Conservation (phyloP, 2,329 filamentous ascomycete species). For the Colletotrichum brevisporum region DNA sequence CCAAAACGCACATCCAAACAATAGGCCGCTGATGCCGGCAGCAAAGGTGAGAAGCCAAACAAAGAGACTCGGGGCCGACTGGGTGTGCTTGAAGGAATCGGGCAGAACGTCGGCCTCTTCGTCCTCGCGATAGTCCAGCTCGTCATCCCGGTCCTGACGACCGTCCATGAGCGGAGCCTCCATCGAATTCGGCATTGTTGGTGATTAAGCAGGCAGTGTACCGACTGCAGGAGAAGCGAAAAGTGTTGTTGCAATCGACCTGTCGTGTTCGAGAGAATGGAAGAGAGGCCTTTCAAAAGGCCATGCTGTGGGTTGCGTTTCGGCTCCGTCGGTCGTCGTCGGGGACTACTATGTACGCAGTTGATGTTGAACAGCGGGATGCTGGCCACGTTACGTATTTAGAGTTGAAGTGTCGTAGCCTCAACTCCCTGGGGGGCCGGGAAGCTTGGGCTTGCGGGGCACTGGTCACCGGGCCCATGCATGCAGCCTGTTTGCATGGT, state of each 20-base stretch:
- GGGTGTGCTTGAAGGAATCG: slow-evolving; percentile 37
- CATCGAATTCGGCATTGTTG: slow-evolving; percentile 39
- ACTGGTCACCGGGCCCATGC: slow-evolving; percentile 34
- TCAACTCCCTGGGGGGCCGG: slow-evolving; percentile 26
- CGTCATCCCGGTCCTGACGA: slow-evolving; percentile 48
- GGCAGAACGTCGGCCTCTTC: slow-evolving; percentile 45
- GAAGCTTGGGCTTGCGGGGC: slow-evolving; percentile 37
- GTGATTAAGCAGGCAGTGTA: background rate
- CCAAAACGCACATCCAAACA: slow-evolving; percentile 74
- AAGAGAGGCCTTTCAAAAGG: slow-evolving; percentile 28
- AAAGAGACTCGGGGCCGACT: slow-evolving; percentile 61
- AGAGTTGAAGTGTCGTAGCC: slow-evolving; percentile 37
- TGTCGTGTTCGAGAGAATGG: slow-evolving; percentile 18
- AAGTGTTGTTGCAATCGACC: slow-evolving; percentile 5
- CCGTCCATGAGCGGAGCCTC: slow-evolving; percentile 39
- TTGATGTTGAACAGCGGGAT: slow-evolving; percentile 27
- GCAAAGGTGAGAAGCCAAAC: slow-evolving; percentile 74
- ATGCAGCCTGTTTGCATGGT: slow-evolving; percentile 5
- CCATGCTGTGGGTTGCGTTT: slow-evolving; percentile 31
- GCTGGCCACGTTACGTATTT: slow-evolving; percentile 39
- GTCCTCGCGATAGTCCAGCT: slow-evolving; percentile 43
- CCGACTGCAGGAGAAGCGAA: background rate
- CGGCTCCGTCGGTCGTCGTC: slow-evolving; percentile 35
- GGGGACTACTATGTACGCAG: background rate
- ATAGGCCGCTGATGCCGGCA: slow-evolving; percentile 75